Conservation (phyloP, 2,329 filamentous ascomycete genomes). For the Arthroderma sp. region DNA sequence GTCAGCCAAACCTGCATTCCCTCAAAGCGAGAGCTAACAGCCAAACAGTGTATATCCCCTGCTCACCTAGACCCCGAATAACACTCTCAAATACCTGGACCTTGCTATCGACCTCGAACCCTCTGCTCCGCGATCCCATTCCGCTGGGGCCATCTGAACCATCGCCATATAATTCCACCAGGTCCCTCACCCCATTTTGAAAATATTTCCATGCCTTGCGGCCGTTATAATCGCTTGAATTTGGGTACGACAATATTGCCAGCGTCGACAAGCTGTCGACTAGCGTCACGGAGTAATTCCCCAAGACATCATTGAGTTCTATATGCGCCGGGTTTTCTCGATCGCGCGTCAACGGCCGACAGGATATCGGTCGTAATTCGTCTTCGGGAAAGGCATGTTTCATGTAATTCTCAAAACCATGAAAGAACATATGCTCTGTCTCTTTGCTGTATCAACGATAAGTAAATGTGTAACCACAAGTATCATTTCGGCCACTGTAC, state of each 20-base stretch:
- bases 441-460: slow-evolving; percentile 26
- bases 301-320: slow-evolving; percentile 86
- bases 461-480: neutral
- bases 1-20: neutral
- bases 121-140: slow-evolving; percentile 58
- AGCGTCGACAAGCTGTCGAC: slow-evolving; percentile 93
- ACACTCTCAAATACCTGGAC: slow-evolving; percentile 98
- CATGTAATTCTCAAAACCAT: slow-evolving; percentile 95
- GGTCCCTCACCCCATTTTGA: slow-evolving; percentile 61
- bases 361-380: slow-evolving; percentile 78
- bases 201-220: slow-evolving; percentile 59
- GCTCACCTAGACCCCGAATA: slow-evolving; percentile 57
- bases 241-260: slow-evolving; percentile 74
- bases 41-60: neutral
- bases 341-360: slow-evolving; percentile 73
- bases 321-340: slow-evolving; percentile 64
- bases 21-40: neutral
- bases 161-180: slow-evolving; percentile 79
- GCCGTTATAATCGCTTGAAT: slow-evolving; percentile 43
- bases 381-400: slow-evolving; percentile 88
- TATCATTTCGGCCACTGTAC: neutral
- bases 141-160: slow-evolving; percentile 58
- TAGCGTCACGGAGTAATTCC: slow-evolving; percentile 91
- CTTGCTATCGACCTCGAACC: slow-evolving; percentile 93
- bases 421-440: slow-evolving; percentile 71